These are phyloP conservation scores for Emmonsia crescens DNA, from an alignment of 2,329 filamentous ascomycete species.

Conservation along the genomic window DNA sequence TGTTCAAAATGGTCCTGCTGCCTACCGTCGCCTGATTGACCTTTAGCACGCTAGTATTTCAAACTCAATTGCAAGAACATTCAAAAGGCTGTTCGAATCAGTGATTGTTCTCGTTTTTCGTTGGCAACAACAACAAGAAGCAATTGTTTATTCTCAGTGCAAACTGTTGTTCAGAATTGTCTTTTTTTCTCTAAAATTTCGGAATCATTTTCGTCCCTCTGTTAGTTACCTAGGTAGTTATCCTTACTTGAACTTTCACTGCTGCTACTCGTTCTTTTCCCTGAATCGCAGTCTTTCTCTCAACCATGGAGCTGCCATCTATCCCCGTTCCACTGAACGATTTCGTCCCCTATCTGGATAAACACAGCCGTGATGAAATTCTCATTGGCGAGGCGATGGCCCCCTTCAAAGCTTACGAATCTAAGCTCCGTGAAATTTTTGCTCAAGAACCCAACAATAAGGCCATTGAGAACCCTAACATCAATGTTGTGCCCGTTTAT, in stretches of 20 bases:
- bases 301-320: conserved; percentile 11
- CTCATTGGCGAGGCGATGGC: conserved; percentile 11
- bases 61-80: neutral
- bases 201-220: neutral
- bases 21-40: neutral
- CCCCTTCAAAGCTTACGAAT: conserved; percentile 22
- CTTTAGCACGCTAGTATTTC: neutral
- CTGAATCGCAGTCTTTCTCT: neutral
- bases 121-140: neutral
- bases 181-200: neutral
- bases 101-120: neutral
- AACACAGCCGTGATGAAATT: conserved; percentile 12
- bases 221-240: too few species aligned
- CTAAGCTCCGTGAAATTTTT: conserved; percentile 22
- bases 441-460: conserved; percentile 20
- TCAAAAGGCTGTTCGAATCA: neutral
- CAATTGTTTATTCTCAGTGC: neutral
- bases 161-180: neutral
- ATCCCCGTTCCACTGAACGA: conserved; percentile 10
- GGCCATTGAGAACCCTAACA: conserved; percentile 14
- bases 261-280: neutral
- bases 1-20: neutral
- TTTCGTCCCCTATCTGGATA: conserved; percentile 12
- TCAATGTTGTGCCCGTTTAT: conserved; percentile 22
- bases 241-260: neutral